Conservation (phyloP, 2,329 filamentous ascomycete species). For the Sphaerulina musiva region DNA sequence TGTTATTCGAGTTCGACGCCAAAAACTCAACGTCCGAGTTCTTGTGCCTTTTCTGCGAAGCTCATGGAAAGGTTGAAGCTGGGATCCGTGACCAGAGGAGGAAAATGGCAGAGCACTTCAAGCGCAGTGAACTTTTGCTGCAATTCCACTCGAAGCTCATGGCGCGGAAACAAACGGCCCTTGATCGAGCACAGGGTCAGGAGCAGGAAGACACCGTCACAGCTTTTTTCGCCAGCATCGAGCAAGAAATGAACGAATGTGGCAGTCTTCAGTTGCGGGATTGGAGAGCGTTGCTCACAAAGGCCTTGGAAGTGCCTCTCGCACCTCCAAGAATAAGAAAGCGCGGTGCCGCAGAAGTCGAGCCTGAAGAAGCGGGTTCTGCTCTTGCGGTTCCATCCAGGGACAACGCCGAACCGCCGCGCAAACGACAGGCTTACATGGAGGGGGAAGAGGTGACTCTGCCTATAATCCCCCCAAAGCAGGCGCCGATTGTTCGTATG, state of each 20-base stretch:
- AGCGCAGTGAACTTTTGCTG: constrained; percentile 3
- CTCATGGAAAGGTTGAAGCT: background rate
- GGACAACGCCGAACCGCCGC: background rate
- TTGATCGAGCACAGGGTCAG: background rate
- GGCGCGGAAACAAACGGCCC: background rate
- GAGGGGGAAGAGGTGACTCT: constrained; percentile 1
- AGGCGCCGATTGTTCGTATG: background rate
- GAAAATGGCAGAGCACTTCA: background rate
- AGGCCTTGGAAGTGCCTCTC: background rate
- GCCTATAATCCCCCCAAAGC: background rate
- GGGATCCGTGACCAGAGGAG: background rate
- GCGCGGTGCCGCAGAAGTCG: background rate
- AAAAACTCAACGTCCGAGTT: background rate
- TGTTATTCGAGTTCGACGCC: constrained; percentile 1
- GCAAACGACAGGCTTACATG: background rate
- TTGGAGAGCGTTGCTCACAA: constrained; percentile 1
- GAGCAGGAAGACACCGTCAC: background rate
- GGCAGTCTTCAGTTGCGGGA: background rate
- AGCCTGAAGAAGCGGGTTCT: background rate
- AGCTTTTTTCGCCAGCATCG: background rate
- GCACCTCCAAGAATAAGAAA: background rate
- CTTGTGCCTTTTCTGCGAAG: background rate
- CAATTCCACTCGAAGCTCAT: constrained; percentile 1
- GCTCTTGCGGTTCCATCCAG: background rate
- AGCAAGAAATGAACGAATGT: constrained; percentile 3